These are phyloP conservation scores for Diaporthe longicolla DNA, from an alignment of 2,329 filamentous ascomycete species.

Conservation along the genomic window DNA sequence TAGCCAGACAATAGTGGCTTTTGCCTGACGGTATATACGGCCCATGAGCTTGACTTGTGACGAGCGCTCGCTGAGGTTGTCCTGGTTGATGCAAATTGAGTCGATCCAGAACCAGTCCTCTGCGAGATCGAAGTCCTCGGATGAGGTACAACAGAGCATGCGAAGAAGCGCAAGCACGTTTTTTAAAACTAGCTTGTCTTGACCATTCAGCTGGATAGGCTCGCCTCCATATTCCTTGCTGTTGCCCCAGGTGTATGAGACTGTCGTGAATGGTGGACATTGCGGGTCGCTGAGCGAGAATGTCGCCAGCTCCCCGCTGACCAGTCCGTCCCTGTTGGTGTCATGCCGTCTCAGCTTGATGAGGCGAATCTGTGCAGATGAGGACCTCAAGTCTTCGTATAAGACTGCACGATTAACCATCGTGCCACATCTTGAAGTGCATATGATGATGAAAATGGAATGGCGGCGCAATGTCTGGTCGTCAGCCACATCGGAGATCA, in stretches of 20 bases:
- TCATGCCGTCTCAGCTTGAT: slow-evolving; percentile 5
- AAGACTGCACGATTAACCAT: neutral
- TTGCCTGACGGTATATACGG: slow-evolving; percentile 32
- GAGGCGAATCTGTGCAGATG: slow-evolving; percentile 27
- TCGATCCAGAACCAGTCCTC: slow-evolving; percentile 40
- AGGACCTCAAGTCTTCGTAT: slow-evolving; percentile 13
- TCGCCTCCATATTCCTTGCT: neutral
- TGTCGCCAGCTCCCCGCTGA: slow-evolving; percentile 31
- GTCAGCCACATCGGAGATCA: neutral
- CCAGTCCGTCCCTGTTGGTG: neutral
- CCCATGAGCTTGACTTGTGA: slow-evolving; percentile 39
- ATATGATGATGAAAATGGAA: neutral
- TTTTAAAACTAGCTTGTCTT: neutral
- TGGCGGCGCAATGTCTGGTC: neutral
- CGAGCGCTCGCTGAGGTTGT: slow-evolving; percentile 26
- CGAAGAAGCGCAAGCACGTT: slow-evolving; percentile 33
- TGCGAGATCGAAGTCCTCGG: neutral
- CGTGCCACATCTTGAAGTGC: neutral
- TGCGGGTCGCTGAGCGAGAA: slow-evolving; percentile 19
- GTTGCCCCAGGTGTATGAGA: slow-evolving; percentile 36
- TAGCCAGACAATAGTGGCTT: slow-evolving; percentile 34
- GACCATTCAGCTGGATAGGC: neutral
- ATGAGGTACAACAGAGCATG: slow-evolving; percentile 30
- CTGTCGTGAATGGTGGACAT: slow-evolving; percentile 33
- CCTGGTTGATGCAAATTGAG: slow-evolving; percentile 39